Percentiles rank a stretch among this genome's conserved stretches.
These are phyloP conservation scores for Adansonia digitata DNA, from an alignment of 345 rosid species.

Conservation along the genomic window DNA sequence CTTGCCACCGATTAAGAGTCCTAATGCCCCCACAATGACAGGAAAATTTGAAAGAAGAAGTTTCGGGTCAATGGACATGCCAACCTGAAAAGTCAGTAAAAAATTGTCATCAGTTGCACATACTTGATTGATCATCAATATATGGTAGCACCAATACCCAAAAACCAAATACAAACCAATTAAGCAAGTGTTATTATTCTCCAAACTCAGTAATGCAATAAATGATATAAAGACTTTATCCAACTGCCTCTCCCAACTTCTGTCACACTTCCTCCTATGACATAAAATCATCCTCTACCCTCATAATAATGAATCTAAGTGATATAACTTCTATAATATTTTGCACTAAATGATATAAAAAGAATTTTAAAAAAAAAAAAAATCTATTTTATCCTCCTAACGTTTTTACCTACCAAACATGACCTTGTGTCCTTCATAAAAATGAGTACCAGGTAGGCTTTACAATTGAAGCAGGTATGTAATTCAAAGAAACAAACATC, in stretches of 20 bases:
- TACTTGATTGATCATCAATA: constrained; percentile 10
- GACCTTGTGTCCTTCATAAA: not conserved
- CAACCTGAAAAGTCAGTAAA: constrained; percentile 64
- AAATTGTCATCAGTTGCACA: constrained; percentile 24
- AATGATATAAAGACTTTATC: not conserved
- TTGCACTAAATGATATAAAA: not conserved
- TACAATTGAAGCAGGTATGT: not conserved
- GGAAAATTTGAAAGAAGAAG: constrained; percentile 88
- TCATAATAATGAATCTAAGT: not conserved
- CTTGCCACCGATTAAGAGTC: constrained; percentile 87
- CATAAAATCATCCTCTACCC: not conserved
- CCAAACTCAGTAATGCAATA: not conserved
- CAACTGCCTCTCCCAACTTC: not conserved
- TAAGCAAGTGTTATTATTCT: not conserved
- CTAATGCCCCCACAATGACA: constrained; percentile 62
- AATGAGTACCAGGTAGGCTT: not conserved
- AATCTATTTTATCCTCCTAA: not conserved
- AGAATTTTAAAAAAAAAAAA: not conserved
- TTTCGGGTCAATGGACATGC: constrained; percentile 98
- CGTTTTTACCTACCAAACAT: not conserved
- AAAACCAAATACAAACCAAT: constrained; percentile 11
- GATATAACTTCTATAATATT: not conserved
- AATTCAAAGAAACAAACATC: not conserved
- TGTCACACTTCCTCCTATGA: not conserved
- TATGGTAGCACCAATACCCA: constrained; percentile 4